Evolutionary conservation across 306 rosid species (phyloP), one percentile per base, ranked within the genome.

Genomic region (Sesbania bispinosa): DNA sequence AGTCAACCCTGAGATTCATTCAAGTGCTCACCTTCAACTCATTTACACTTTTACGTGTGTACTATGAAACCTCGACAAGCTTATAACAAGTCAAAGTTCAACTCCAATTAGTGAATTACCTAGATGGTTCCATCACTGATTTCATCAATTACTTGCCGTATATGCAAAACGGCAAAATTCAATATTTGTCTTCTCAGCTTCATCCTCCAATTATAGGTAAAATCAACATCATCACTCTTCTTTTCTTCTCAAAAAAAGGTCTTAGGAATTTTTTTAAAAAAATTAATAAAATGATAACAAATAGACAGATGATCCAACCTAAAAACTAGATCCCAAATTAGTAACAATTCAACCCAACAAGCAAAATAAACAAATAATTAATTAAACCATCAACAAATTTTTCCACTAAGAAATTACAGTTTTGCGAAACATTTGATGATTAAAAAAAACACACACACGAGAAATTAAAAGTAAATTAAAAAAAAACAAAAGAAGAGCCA

Each of bases 281-380:
- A 6, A 20, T 10, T 7, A 20, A 62, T 27, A 36, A 64, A 7
- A 23, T 2, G 0, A 64, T 42, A 43, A 20, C 10, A 51, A 20
- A 62, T 39, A 46, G 18, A 73, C 38, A 51, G 7, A 48, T 5
- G 1, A 74, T 14, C 48, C 26, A 47, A 78, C 62, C 65, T 58
- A 58, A 73, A 66, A 60, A 11, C 2, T 16, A 46, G 21, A 69
- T 63, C 70, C 75, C 29, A 55, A 70, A 38, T 65, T 38, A 24
- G 59, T 65, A 81, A 26, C 42, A 20, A 77, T 33, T 42, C 21
- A 60, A 61, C 43, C 51, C 69, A 51, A 64, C 38, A 47, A 30
- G 11, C 36, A 60, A 24, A 47, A 3, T 32, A 45, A 53, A 39
- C 27, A 10, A 9, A 53, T 8, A 36, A 51, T 19, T 26, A 55